Conservation (phyloP, 2,329 filamentous ascomycete genomes). For the Epicoccum nigrum region DNA sequence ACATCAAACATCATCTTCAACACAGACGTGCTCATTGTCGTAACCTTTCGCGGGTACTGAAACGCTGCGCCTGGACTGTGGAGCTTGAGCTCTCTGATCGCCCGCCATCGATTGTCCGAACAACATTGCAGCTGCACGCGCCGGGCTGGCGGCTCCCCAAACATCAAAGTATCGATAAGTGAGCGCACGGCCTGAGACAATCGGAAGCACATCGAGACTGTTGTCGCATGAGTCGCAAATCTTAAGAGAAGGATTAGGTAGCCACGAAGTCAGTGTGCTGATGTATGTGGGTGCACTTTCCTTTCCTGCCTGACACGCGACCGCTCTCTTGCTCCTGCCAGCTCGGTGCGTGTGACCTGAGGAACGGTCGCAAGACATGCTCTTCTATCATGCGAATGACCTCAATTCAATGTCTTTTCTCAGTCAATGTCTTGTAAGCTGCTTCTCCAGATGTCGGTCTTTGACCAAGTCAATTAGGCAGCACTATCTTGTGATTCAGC, state of each 20-base stretch:
- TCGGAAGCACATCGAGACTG: constrained; percentile 7
- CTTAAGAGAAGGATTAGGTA: constrained; percentile 21
- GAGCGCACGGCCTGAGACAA: not conserved
- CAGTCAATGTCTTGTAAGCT: not conserved
- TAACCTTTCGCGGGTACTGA: constrained; percentile 18
- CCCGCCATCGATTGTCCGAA: constrained; percentile 7
- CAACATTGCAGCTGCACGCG: constrained; percentile 27
- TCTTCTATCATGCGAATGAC: not conserved
- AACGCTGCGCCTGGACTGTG: constrained; percentile 33
- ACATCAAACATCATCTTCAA: constrained; percentile 26
- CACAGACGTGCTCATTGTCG: constrained; percentile 29
- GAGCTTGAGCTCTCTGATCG: constrained; percentile 27
- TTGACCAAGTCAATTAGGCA: constrained; percentile 28
- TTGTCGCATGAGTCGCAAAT: constrained; percentile 30
- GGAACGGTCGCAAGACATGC: not conserved
- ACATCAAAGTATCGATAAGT: constrained; percentile 9
- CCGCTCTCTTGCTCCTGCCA: not conserved
- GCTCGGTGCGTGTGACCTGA: not conserved
- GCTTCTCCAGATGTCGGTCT: not conserved
- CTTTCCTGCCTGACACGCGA: constrained; percentile 27
- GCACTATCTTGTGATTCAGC: constrained; percentile 32
- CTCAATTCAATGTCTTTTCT: not conserved
- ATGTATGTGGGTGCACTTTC: constrained; percentile 44
- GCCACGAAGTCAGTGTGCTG: constrained; percentile 32
- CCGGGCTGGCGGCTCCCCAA: constrained; percentile 32